Percentiles rank a stretch among this genome's conserved stretches.
Evolutionary conservation across 345 rosid species (phyloP).

Genomic region (Citrus inodora): DNA sequence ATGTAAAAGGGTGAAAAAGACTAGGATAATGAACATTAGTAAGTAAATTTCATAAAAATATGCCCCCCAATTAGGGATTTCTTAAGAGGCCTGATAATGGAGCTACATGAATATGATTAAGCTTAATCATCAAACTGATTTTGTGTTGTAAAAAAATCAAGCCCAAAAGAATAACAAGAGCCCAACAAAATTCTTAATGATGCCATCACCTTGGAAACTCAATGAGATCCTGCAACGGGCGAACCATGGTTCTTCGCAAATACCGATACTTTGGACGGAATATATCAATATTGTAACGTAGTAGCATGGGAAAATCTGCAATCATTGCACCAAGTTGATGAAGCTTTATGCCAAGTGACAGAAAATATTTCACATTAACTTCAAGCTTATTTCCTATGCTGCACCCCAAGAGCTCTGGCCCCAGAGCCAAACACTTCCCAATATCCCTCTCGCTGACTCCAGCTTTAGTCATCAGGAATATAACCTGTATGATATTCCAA

Average conservation of each 20-base stretch:
- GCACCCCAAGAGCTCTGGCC: slow-evolving; percentile 88
- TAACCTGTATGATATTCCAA: slow-evolving; percentile 44
- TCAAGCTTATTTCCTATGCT: slow-evolving; percentile 73
- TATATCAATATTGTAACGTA: slow-evolving; percentile 62
- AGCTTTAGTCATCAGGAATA: slow-evolving; percentile 81
- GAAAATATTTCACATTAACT: slow-evolving; percentile 62
- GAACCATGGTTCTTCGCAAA: slow-evolving; percentile 79
- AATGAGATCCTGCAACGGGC: slow-evolving; percentile 75
- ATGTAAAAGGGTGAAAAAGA: neutral
- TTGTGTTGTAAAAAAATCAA: neutral
- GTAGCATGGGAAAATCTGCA: slow-evolving; percentile 87
- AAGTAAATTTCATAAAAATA: neutral
- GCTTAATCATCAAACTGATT: neutral
- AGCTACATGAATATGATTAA: neutral
- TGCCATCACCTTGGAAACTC: slow-evolving; percentile 76
- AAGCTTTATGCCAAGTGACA: slow-evolving; percentile 68
- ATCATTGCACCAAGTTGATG: slow-evolving; percentile 76
- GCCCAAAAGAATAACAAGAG: neutral
- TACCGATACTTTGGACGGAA: slow-evolving; percentile 79
- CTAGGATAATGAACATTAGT: neutral
- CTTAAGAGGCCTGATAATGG: neutral
- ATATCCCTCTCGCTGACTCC: slow-evolving; percentile 73
- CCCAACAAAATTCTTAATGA: neutral
- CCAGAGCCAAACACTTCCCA: slow-evolving; percentile 75
- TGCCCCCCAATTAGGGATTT: neutral